Evolutionary conservation across 306 rosid genomes (phyloP), one percentile per base, ranked within the genome.

Genomic region (Rosa multiflora): DNA sequence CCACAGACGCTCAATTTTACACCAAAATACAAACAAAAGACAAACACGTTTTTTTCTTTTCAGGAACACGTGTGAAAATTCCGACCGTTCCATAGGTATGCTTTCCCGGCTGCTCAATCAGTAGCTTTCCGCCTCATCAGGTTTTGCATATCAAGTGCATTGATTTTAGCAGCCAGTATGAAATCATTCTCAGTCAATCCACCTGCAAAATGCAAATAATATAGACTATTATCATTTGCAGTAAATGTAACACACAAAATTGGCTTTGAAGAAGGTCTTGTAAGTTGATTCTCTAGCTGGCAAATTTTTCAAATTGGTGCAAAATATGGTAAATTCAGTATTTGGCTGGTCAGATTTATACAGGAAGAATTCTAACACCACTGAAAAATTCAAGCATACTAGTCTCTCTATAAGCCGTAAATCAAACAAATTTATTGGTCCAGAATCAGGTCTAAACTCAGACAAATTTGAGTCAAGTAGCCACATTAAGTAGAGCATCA

Each of bases 151-250:
- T 85, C 79, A 59, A 94, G 85, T 67, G 53, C 79, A 62, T 82
- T 86, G 85, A 94, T 89, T 87, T 91, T 94, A 40, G 97, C 87
- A 81, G 98, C 98, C 52, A 94, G 96, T 74, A 94, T 94, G 89
- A 94, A 94, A 85, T 91, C 98, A 71, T 94, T 94, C 85, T 90
- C 92, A 6, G 97, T 93, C 85, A 93, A 85, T 47, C 98, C 98
- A 76, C 93, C 98, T 93, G 86, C 89, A 82, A 53, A 80, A 75
- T 40, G 58, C 62, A 67, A 49, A 78, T 39, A 18, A 72, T 1
- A 42, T 47, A 53, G 67, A 48, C 14, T 23, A 26, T 20, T 56
- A 23, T 23, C 32, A 20, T 5, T 15, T 39, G 63, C 73, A 40
- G 52, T 2, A 67, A 32, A 44, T 13, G 6, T 21, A 2, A 29